Evolutionary conservation across 2,329 filamentous ascomycete species (phyloP).

Genomic region (Sporothrix sp.): DNA sequence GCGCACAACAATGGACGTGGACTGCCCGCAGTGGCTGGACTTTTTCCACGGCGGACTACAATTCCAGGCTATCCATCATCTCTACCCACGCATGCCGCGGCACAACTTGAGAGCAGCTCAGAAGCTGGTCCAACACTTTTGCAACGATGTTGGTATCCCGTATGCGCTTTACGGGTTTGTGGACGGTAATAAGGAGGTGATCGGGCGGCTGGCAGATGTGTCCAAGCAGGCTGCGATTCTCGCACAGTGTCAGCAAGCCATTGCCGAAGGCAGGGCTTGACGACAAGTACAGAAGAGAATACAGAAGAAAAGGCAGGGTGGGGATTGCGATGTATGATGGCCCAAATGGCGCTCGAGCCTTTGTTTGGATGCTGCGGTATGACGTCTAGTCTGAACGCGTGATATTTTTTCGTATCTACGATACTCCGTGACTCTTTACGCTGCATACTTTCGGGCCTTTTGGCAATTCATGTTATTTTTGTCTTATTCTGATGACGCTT

Average conservation of each 20-base stretch:
- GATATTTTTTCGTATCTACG: too few species aligned
- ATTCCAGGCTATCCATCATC: slow-evolving; percentile 81
- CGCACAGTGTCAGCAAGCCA: slow-evolving; percentile 58
- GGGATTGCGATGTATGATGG: too few species aligned
- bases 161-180: slow-evolving; percentile 82
- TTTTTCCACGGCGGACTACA: slow-evolving; percentile 84
- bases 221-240: slow-evolving; percentile 69
- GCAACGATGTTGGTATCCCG: slow-evolving; percentile 69
- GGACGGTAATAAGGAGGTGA: slow-evolving; percentile 71
- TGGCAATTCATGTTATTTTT: too few species aligned
- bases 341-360: too few species aligned
- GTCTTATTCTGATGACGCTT: too few species aligned
- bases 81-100: slow-evolving; percentile 73
- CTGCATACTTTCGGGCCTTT: too few species aligned
- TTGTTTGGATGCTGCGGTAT: too few species aligned
- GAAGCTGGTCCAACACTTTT: slow-evolving; percentile 70
- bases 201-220: slow-evolving; percentile 67
- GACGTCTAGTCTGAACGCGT: too few species aligned
- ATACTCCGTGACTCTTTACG: too few species aligned
- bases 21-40: slow-evolving; percentile 79
- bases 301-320: neutral
- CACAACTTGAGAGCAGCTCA: slow-evolving; percentile 73
- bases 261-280: slow-evolving; percentile 21
- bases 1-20: slow-evolving; percentile 87
- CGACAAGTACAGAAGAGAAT: too few species aligned